phyloP scores from a whole-genome alignment of 2,329 filamentous ascomycete genomes.

The Phialemonium atrogriseum region DNA sequence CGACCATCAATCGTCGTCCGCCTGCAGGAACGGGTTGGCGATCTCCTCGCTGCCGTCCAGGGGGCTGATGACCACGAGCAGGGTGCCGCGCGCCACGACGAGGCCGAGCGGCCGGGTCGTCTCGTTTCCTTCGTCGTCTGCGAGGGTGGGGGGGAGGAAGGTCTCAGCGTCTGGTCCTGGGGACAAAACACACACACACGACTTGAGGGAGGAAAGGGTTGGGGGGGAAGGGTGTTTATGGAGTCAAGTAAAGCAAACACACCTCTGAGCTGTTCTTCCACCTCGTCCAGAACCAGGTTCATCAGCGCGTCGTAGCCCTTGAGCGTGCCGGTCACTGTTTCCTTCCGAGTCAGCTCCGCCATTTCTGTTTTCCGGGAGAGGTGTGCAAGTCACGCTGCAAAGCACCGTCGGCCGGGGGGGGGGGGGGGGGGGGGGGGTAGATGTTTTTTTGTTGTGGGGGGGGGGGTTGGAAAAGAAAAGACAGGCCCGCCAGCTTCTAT shows the following conservation, averaged over 20 bases:
- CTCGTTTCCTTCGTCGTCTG: slow-evolving; percentile 90
- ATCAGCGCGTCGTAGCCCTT: slow-evolving; percentile 97
- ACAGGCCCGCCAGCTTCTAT: not conserved
- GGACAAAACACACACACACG: no score
- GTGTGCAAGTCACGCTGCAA: no score
- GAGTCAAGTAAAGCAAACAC: no score
- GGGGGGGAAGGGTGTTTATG: no score
- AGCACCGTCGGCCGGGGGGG: no score
- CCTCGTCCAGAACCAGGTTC: slow-evolving; percentile 94
- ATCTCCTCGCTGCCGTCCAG: slow-evolving; percentile 95
- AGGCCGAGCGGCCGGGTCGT: slow-evolving; percentile 73
- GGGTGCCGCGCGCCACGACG: slow-evolving; percentile 82
- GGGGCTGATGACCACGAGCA: slow-evolving; percentile 87
- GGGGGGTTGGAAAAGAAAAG: no score
- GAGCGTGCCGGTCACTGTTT: slow-evolving; percentile 70
- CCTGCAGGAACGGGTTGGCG: slow-evolving; percentile 79
- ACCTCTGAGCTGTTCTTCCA: slow-evolving; percentile 86
- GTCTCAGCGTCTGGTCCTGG: slow-evolving; percentile 2
- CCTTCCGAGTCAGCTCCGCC: slow-evolving; percentile 1
- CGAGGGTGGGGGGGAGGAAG: slow-evolving; percentile 5
- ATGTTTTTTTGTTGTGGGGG: no score
- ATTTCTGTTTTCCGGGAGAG: no score
- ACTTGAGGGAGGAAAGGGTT: slow-evolving; percentile 1
- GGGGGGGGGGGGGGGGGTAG: no score
- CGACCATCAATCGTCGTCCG: slow-evolving; percentile 55